Base-by-base conservation (phyloP, 352 stramenopile genomes). In the Pythium volutum region DNA sequence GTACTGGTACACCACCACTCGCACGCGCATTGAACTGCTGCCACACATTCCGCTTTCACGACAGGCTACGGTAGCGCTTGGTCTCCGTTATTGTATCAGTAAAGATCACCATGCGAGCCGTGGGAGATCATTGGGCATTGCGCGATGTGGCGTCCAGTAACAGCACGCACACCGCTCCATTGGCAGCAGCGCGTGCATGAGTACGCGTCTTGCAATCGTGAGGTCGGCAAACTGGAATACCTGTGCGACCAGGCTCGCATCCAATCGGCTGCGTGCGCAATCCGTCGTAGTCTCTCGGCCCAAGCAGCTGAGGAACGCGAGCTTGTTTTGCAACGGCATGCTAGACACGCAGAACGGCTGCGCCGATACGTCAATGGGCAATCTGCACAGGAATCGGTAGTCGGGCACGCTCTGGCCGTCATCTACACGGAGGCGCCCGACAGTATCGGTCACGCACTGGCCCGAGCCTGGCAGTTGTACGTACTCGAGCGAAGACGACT, bases 291-390 rank as follows among this genome's bases (percentile, higher is more conserved):
- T 22, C n/a, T 22, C 43, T 20, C 15, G 46, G 31, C 16, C 31
- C 33, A 36, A n/a, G n/a, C n/a, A n/a, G n/a, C 49, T 56, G 31
- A 56, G 20, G 49, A 56, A 45, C 29, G 49, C 31, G 49, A 56
- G 49, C 22, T 56, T 56, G 10, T 22, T 29, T 8, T 11, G 2
- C 49, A 56, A 18, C 11, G 27, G 34, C 31, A 56, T 52, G 1
- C 16, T 16, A 9, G 31, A n/a, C 4, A 56, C 42, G 39, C 46
- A 53, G 14, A 38, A 53, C 16, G 46, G 46, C 11, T 39, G 25
- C 2, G 26, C 16, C 9, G 46, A 23, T 2, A 38, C 9, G 25
- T 14, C 27, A 26, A 53, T 18, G 8, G 27, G 38, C 15, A 43
- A 26, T 34, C 16, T 3, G 9, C 38, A 43, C 38, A 33, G 9